Evolutionary conservation across 306 rosid species (phyloP), one percentile per base, ranked within the genome.

Genomic region (Citrullus colocynthis): DNA sequence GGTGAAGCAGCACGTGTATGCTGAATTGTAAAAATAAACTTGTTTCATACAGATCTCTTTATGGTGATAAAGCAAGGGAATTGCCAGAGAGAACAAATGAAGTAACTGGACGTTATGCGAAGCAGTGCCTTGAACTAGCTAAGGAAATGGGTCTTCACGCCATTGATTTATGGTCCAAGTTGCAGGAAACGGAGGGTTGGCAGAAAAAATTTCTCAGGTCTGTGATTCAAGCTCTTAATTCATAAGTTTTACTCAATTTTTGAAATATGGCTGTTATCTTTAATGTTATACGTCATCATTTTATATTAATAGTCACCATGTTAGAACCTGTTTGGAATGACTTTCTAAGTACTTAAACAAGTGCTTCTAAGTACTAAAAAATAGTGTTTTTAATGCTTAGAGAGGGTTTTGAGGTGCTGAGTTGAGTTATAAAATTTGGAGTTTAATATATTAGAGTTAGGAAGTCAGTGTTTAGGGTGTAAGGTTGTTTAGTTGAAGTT

Each of bases 181-280:
- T 95, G 89, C 98, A 95, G 84, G 97, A 95, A 86, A 88, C 88
- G n/a, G 93, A 80, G 44, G 93, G 92, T 79, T 92, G 98, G 98
- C 96, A 83, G 87, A 88, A 87, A 80, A 92, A 88, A 81, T 83
- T 86, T 85, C 82, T 95, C 78, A 83, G 97, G 98, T 92, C 85
- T 82, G 88, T 84, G 57, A 37, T 78, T 11, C 36, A 28, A 48
- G 15, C 76, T 45, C 57, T 14, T 18, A 65, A n/a, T 39, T 11
- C 37, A 20, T 4, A 28, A 72, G 55, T 72, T 72, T 45, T 70
- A 48, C 39, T 44, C 20, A 70, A 14, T 14, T 15, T 41, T 24
- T 49, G 8, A 72, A 44, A 44, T 69, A 44, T 72, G 55, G 42
- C 42, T 72, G 17, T 44, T 32, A 44, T 44, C 56, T 69, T 2